phyloP scores from a whole-genome alignment of 176 grass and related monocot species.

The Panicum miliaceum region DNA sequence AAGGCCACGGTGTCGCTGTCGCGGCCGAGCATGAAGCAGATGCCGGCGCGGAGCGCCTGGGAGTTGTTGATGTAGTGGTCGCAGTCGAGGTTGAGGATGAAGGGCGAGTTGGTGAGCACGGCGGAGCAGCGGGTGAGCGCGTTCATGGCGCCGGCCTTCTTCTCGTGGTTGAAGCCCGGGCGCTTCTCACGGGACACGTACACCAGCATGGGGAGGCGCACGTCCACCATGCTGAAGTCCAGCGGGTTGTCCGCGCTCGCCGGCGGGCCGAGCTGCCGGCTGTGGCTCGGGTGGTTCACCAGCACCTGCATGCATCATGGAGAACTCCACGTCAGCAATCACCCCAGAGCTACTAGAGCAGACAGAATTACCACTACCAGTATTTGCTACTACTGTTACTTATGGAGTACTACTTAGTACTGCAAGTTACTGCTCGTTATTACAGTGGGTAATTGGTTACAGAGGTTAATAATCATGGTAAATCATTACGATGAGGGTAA shows the following conservation, averaged over 20 bases:
- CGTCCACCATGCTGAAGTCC: slow-evolving; percentile 64
- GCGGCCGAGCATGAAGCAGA: slow-evolving; percentile 85
- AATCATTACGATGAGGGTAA: not conserved
- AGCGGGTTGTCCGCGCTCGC: slow-evolving; percentile 62
- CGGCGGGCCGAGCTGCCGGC: slow-evolving; percentile 41
- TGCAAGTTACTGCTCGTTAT: too few relatives aligned
- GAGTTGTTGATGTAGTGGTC: slow-evolving; percentile 91
- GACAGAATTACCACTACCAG: too few relatives aligned
- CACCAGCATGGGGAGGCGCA: slow-evolving; percentile 68
- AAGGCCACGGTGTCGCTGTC: slow-evolving; percentile 74
- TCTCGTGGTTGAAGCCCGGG: slow-evolving; percentile 77
- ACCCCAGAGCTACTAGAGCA: not conserved
- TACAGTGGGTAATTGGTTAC: not conserved
- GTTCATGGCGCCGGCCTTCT: slow-evolving; percentile 97
- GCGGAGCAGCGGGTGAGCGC: slow-evolving; percentile 70
- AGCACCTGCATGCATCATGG: slow-evolving; percentile 66
- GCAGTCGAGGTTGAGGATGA: slow-evolving; percentile 89
- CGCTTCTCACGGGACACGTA: slow-evolving; percentile 88
- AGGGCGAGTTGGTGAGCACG: slow-evolving; percentile 68
- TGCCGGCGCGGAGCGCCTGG: slow-evolving; percentile 66
- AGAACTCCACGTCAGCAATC: not conserved
- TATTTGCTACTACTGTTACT: not conserved
- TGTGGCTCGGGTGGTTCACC: slow-evolving; percentile 59
- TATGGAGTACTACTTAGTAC: too few relatives aligned
- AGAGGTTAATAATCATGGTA: not conserved